phyloP scores from a whole-genome alignment of 495 filamentous ascomycete genomes.

The Xylaria venustula region DNA sequence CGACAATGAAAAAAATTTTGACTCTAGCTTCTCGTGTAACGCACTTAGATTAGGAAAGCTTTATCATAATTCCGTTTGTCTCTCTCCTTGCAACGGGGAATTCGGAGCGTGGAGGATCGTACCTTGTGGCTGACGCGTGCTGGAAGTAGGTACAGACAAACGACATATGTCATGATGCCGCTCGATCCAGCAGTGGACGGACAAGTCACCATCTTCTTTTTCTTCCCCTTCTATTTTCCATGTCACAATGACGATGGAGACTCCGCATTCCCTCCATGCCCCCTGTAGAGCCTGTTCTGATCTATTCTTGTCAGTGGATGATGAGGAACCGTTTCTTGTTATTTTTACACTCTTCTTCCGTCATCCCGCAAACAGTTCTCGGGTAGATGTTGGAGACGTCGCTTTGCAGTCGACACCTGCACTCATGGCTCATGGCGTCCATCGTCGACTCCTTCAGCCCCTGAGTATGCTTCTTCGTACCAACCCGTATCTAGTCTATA shows the following conservation, averaged over 20 bases:
- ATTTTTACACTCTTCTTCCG: too few species aligned
- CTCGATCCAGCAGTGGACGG: neutral
- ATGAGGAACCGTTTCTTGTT: too few species aligned
- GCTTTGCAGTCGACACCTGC: neutral
- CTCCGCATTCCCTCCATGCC: neutral
- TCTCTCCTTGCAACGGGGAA: neutral
- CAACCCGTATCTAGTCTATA: too few species aligned
- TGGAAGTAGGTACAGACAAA: conserved; percentile 3
- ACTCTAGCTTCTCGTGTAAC: neutral
- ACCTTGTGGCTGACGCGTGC: neutral
- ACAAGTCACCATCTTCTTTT: neutral
- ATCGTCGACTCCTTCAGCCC: neutral
- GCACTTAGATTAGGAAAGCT: neutral
- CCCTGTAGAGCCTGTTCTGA: neutral
- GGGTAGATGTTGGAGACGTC: neutral
- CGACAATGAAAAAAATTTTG: neutral
- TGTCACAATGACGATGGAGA: neutral
- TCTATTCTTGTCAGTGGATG: neutral
- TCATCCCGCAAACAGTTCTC: neutral
- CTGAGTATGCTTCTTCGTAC: too few species aligned
- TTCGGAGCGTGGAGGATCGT: neutral
- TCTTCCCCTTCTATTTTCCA: neutral
- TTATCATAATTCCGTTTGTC: neutral
- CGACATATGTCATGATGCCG: neutral
- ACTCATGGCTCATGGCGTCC: neutral